phyloP scores from a whole-genome alignment of 2,329 filamentous ascomycete genomes.

The Aureobasidium namibiae region DNA sequence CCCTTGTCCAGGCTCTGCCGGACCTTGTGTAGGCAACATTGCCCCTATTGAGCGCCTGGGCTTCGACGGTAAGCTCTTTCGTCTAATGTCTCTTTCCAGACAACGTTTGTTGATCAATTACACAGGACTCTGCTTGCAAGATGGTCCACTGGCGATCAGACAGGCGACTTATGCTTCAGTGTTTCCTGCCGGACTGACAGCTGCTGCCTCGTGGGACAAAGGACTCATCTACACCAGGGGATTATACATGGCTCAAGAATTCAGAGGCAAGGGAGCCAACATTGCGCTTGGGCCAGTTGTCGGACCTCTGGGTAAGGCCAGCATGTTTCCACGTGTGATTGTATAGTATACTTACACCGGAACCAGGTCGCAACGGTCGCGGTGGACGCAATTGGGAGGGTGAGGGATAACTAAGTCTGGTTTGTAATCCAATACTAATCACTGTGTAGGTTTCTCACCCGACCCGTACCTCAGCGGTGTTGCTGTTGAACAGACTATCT shows the following conservation, averaged over 20 bases:
- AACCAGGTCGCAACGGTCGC: constrained; percentile 8
- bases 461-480: constrained; percentile 43
- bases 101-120: neutral
- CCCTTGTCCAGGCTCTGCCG: neutral
- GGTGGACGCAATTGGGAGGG: constrained; percentile 26
- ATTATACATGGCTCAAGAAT: constrained; percentile 24
- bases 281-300: constrained; percentile 46
- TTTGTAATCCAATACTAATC: constrained; percentile 22
- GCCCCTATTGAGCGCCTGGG: constrained; percentile 23
- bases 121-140: constrained; percentile 29
- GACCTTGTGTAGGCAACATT: constrained; percentile 54
- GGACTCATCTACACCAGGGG: constrained; percentile 27
- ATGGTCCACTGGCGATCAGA: constrained; percentile 33
- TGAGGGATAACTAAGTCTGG: constrained; percentile 20
- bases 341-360: neutral
- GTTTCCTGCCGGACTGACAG: constrained; percentile 32
- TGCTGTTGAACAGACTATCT: constrained; percentile 35
- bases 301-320: constrained; percentile 28
- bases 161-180: constrained; percentile 31
- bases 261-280: constrained; percentile 38
- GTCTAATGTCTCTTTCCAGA: neutral
- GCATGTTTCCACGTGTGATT: neutral
- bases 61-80: constrained; percentile 17
- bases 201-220: constrained; percentile 32
- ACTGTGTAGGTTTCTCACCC: constrained; percentile 41